Percentiles rank a stretch among this genome's conserved stretches.
These are phyloP conservation scores for Ceratobasidium sp. DNA, from an alignment of 1,284 basidiomycete genomes.

Conservation along the genomic window DNA sequence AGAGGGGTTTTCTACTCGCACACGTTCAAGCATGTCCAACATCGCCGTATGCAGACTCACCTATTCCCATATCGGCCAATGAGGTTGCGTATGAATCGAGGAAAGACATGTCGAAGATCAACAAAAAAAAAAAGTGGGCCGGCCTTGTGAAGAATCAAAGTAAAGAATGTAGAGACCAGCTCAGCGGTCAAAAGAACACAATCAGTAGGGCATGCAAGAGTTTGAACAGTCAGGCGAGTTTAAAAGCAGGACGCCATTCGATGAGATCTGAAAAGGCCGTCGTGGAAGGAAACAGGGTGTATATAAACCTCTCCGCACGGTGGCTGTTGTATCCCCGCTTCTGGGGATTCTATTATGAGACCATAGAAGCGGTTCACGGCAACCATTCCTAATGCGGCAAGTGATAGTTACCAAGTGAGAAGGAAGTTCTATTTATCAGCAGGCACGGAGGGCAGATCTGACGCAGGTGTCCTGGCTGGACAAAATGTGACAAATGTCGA, in stretches of 20 bases:
- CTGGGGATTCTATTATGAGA: neutral
- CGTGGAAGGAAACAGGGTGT: neutral
- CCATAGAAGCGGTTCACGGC: neutral
- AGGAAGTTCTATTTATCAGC: neutral
- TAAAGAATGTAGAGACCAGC: conserved; percentile 31
- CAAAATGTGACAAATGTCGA: neutral
- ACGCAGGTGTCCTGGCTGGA: neutral
- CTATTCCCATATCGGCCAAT: conserved; percentile 11
- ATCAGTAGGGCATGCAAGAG: conserved; percentile 18
- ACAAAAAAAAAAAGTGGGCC: neutral
- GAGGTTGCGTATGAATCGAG: neutral
- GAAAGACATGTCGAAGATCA: conserved; percentile 4
- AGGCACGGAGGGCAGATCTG: neutral
- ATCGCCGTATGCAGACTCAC: conserved; percentile 3
- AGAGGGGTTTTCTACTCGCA: conserved; percentile 37
- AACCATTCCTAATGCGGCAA: neutral
- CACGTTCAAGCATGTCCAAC: neutral
- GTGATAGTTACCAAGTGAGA: neutral
- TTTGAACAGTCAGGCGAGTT: neutral
- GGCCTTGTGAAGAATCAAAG: conserved; percentile 22
- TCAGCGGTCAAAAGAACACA: neutral
- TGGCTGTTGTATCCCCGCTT: neutral
- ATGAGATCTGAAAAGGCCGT: neutral
- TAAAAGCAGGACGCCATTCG: neutral
- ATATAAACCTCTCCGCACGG: neutral